These are phyloP conservation scores for Leccinum pellstonianum DNA, from an alignment of 768 basidiomycete genomes.

Conservation along the genomic window DNA sequence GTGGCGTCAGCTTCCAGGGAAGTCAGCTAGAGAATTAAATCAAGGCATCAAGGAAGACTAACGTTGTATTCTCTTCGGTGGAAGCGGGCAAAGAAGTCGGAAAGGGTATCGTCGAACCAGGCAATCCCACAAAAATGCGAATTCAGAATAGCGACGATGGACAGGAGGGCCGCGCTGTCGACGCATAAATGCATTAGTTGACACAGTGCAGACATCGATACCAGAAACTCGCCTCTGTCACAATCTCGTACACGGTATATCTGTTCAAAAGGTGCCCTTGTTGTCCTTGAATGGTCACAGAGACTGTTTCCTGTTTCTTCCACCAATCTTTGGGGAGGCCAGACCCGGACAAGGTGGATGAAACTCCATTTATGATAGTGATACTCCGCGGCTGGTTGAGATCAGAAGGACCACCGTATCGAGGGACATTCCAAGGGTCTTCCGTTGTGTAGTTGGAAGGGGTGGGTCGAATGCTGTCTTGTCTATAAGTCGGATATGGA, in stretches of 20 bases:
- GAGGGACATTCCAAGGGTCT: constrained; percentile 62
- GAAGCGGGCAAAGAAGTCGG: constrained; percentile 80
- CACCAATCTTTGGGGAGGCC: constrained; percentile 84
- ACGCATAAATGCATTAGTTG: constrained; percentile 11
- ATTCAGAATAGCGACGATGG: constrained; percentile 89
- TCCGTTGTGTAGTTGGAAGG: constrained; percentile 57
- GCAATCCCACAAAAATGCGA: constrained; percentile 86
- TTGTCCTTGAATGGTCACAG: constrained; percentile 75
- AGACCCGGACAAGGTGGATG: constrained; percentile 64
- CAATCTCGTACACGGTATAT: constrained; percentile 80
- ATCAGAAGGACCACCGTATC: constrained; percentile 28
- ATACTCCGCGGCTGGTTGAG: constrained; percentile 22
- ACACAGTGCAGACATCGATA: constrained; percentile 5
- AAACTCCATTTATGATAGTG: constrained; percentile 39
- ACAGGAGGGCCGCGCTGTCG: constrained; percentile 66
- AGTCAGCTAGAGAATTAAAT: constrained; percentile 1
- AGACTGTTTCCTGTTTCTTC: constrained; percentile 74
- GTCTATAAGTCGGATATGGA: constrained; percentile 41
- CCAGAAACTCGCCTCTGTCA: constrained; percentile 62
- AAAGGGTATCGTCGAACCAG: constrained; percentile 89
- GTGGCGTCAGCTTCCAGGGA: constrained; percentile 67
- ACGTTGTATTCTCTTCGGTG: constrained; percentile 93
- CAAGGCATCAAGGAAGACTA: constrained; percentile 32
- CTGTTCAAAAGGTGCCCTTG: constrained; percentile 92
- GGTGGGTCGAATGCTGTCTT: constrained; percentile 44